Evolutionary conservation across 2,329 filamentous ascomycete species (phyloP).

Genomic region (Parascedosporium putredinis): DNA sequence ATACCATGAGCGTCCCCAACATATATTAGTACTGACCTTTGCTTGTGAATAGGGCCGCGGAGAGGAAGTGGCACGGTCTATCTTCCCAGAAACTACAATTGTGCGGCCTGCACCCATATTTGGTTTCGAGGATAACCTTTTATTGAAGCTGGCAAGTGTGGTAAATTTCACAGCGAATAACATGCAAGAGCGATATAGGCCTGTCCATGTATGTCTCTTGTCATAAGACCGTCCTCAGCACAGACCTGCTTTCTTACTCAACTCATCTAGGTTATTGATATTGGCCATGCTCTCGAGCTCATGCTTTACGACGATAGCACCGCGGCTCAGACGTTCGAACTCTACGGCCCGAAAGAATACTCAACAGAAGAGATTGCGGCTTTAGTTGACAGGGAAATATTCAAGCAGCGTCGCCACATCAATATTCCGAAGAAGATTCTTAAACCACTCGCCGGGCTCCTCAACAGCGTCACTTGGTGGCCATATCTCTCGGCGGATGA

Average conservation of each 20-base stretch:
- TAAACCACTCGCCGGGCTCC: constrained; percentile 60
- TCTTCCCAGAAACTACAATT: constrained; percentile 95
- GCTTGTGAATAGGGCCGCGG: constrained; percentile 58
- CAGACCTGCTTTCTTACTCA: too few species aligned
- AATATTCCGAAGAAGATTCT: constrained; percentile 77
- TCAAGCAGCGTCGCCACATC: constrained; percentile 80
- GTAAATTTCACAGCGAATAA: constrained; percentile 83
- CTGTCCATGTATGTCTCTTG: constrained; percentile 72
- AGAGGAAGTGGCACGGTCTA: constrained; percentile 72
- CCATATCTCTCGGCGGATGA: constrained; percentile 71
- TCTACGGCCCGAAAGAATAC: constrained; percentile 90
- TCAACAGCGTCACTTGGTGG: constrained; percentile 88
- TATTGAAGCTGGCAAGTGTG: constrained; percentile 72
- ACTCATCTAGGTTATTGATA: constrained; percentile 74
- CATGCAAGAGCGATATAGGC: constrained; percentile 83
- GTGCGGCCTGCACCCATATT: constrained; percentile 90
- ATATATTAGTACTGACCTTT: constrained; percentile 10
- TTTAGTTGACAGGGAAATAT: constrained; percentile 84
- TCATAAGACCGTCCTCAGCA: too few species aligned
- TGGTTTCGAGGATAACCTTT: constrained; percentile 86
- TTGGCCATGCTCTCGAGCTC: constrained; percentile 76
- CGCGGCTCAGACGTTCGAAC: constrained; percentile 81
- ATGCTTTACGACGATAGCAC: constrained; percentile 90
- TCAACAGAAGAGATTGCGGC: constrained; percentile 77
- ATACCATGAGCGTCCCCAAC: not conserved